Conservation (phyloP, 2,329 filamentous ascomycete genomes). For the Macrophomina pseudophaseolina region DNA sequence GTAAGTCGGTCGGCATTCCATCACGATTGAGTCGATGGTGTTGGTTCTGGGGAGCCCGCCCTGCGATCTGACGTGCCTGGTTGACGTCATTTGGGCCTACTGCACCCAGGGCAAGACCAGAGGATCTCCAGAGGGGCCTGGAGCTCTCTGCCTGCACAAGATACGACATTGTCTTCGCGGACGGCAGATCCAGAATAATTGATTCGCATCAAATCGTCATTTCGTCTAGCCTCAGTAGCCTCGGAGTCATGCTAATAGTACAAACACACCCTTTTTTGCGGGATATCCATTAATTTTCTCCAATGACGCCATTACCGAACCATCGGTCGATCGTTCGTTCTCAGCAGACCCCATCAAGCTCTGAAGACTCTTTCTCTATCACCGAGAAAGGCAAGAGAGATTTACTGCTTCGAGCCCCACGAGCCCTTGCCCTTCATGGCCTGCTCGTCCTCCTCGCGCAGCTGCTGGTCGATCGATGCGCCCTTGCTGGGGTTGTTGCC, state of each 20-base stretch:
- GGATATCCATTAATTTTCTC: neutral
- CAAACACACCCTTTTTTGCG: neutral
- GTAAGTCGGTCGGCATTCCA: too few relatives aligned
- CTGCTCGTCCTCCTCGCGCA: conserved; percentile 71
- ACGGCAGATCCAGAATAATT: neutral
- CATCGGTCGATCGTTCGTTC: too few relatives aligned
- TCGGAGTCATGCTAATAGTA: neutral
- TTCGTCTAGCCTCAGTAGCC: neutral
- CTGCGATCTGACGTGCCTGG: too few relatives aligned
- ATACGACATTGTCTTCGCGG: too few relatives aligned
- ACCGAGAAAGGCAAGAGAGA: neutral
- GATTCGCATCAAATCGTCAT: conserved; percentile 8
- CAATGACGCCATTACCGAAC: conserved; percentile 7
- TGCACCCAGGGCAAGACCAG: too few relatives aligned
- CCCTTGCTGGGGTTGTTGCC: conserved; percentile 76
- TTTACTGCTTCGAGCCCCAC: conserved; percentile 27
- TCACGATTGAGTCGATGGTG: too few relatives aligned
- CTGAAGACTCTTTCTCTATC: too few relatives aligned
- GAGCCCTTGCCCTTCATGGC: conserved; percentile 65
- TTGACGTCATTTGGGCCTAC: too few relatives aligned
- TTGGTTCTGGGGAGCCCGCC: too few relatives aligned
- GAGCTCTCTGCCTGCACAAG: too few relatives aligned
- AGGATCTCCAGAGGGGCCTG: too few relatives aligned
- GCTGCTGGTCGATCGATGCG: conserved; percentile 72
- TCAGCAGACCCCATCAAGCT: too few relatives aligned